Evolutionary conservation across 345 rosid genomes (phyloP).

Genomic region (Citrus trifoliata): DNA sequence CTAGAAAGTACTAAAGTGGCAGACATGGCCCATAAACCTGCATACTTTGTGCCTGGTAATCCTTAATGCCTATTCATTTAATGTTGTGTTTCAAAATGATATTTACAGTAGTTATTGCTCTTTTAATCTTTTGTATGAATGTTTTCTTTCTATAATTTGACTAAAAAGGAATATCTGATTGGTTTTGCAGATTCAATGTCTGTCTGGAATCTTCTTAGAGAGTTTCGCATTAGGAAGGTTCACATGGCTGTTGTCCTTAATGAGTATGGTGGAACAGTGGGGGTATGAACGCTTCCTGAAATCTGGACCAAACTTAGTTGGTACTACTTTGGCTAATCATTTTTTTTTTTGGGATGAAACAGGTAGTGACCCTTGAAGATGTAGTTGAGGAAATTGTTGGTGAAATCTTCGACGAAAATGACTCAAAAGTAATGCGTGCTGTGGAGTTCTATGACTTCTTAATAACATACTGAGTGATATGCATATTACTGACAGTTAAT

Average conservation of each 20-base stretch:
- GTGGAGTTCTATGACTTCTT: neutral
- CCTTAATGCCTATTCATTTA: constrained; percentile 9
- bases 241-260: constrained; percentile 99
- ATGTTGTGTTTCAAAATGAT: neutral
- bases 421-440: constrained; percentile 67
- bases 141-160: neutral
- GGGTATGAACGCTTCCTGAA: constrained; percentile 54
- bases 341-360: constrained; percentile 28
- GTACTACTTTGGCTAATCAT: neutral
- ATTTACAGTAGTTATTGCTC: neutral
- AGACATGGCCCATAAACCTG: constrained; percentile 98
- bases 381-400: constrained; percentile 99
- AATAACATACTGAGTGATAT: neutral
- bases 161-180: constrained; percentile 11
- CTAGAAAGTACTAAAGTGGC: constrained; percentile 80
- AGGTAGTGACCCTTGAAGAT: constrained; percentile 95
- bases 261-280: constrained; percentile 97
- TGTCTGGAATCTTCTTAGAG: constrained; percentile 99
- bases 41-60: constrained; percentile 95
- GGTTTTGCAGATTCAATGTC: constrained; percentile 91
- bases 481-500: neutral
- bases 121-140: neutral
- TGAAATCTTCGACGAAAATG: constrained; percentile 96
- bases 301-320: neutral
- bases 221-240: constrained; percentile 96